Evolutionary conservation across 768 basidiomycete genomes (phyloP).

Genomic region (Tremella fuciformis): DNA sequence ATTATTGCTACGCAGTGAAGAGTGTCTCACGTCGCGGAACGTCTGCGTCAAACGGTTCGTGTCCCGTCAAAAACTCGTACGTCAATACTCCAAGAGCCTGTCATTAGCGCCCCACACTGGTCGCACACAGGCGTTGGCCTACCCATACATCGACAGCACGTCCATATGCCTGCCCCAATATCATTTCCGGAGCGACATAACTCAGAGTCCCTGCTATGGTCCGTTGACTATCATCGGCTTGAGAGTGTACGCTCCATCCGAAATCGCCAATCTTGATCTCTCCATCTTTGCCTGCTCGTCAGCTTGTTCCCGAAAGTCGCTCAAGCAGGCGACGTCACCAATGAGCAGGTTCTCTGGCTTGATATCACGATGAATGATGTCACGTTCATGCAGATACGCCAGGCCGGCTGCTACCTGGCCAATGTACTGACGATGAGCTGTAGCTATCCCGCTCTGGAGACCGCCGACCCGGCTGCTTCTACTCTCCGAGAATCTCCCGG

Average conservation of each 20-base stretch:
- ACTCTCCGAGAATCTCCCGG: conserved; percentile 81
- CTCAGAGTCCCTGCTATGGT: conserved; percentile 94
- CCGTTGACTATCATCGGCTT: conserved; percentile 57
- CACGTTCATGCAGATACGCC: conserved; percentile 83
- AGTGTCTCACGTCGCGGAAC: conserved; percentile 30
- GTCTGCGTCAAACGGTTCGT: conserved; percentile 71
- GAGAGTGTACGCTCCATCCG: conserved; percentile 70
- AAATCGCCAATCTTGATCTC: conserved; percentile 98
- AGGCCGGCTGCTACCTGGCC: conserved; percentile 97
- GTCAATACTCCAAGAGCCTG: conserved; percentile 84
- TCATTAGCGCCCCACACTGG: background rate
- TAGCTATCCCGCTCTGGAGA: background rate
- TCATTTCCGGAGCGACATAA: conserved; percentile 98
- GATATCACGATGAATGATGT: conserved; percentile 98
- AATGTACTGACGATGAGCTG: conserved; percentile 64
- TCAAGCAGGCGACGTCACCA: conserved; percentile 53
- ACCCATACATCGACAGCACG: conserved; percentile 89
- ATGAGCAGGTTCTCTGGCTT: conserved; percentile 96
- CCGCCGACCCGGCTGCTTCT: conserved; percentile 62
- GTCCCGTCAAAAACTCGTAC: conserved; percentile 87
- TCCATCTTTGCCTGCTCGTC: conserved; percentile 62
- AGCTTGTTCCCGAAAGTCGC: background rate
- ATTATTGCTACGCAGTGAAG: background rate
- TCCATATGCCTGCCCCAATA: conserved; percentile 81
- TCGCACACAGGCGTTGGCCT: background rate